A percentile compares a stretch with the other conserved stretches of the same genome.
Conservation (phyloP, 345 rosid genomes). For the Lumnitzera racemosa region DNA sequence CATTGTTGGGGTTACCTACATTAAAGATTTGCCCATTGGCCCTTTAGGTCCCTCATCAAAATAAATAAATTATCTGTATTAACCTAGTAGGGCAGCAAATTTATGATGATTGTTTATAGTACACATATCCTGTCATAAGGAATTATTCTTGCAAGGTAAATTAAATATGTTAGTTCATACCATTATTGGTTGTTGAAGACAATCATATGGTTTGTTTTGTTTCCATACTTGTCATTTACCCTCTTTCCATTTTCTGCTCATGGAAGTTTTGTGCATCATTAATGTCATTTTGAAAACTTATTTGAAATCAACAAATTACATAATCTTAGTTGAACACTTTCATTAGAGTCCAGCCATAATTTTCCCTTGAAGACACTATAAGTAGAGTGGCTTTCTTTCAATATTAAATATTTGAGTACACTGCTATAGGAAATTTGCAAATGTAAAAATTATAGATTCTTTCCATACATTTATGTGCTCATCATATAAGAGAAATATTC, state of each 20-base stretch:
- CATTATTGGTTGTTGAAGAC: conserved; percentile 24
- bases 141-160: conserved; percentile 38
- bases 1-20: conserved; percentile 96
- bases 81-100: conserved; percentile 39
- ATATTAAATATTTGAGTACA: too few species aligned
- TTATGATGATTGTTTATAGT: conserved; percentile 45
- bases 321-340: too few species aligned
- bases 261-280: too few species aligned
- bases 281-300: too few species aligned
- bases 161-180: conserved; percentile 23
- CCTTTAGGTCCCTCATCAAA: conserved; percentile 13
- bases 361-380: too few species aligned
- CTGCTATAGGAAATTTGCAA: too few species aligned
- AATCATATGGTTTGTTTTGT: conserved; percentile 11
- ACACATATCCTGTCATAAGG: conserved; percentile 31
- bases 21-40: conserved; percentile 93
- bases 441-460: too few species aligned
- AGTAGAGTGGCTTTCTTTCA: too few species aligned
- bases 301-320: too few species aligned
- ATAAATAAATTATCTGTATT: conserved; percentile 19
- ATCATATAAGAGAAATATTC: too few species aligned
- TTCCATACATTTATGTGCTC: too few species aligned
- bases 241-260: not conserved
- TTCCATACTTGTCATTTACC: conserved; percentile 3
- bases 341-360: too few species aligned